phyloP scores from a whole-genome alignment of 225 moss, liverwort and hornwort genomes.

The Physcomitrellopsis africana region DNA sequence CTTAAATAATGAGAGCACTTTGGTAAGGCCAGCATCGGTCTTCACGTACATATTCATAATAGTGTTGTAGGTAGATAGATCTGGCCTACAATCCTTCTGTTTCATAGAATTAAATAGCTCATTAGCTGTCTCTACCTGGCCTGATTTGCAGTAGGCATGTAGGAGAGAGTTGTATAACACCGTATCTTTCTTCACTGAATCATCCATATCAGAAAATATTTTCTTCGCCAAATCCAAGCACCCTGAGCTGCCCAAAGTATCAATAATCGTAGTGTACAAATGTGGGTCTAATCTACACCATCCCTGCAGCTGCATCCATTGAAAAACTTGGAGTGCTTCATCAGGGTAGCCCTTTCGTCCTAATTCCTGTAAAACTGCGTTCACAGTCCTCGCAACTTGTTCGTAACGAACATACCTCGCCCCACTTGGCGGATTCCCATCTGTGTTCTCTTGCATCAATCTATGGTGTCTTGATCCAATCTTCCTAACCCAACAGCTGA shows the following conservation, averaged over 20 bases:
- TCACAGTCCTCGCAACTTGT: conserved; percentile 81
- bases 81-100: conserved; percentile 60
- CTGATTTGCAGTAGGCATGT: conserved; percentile 81
- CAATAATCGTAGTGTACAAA: conserved; percentile 89
- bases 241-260: conserved; percentile 71
- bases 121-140: conserved; percentile 72
- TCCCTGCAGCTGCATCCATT: conserved; percentile 95
- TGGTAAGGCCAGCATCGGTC: conserved; percentile 71
- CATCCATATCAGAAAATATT: conserved; percentile 73
- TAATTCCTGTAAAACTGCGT: conserved; percentile 85
- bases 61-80: conserved; percentile 79
- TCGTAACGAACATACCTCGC: conserved; percentile 69
- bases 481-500: conserved; percentile 69
- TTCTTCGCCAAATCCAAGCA: conserved; percentile 84
- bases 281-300: conserved; percentile 94
- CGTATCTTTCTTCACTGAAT: conserved; percentile 75
- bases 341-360: conserved; percentile 62
- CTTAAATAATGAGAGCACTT: conserved; percentile 80
- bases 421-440: not conserved
- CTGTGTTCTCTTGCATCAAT: conserved; percentile 28
- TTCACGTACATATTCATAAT: conserved; percentile 90
- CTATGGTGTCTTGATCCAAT: conserved; percentile 48
- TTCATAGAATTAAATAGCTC: conserved; percentile 86
- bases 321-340: conserved; percentile 75
- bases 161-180: conserved; percentile 81